These are phyloP conservation scores for Tarenaya hassleriana DNA, from an alignment of 345 rosid genomes.

Conservation along the genomic window DNA sequence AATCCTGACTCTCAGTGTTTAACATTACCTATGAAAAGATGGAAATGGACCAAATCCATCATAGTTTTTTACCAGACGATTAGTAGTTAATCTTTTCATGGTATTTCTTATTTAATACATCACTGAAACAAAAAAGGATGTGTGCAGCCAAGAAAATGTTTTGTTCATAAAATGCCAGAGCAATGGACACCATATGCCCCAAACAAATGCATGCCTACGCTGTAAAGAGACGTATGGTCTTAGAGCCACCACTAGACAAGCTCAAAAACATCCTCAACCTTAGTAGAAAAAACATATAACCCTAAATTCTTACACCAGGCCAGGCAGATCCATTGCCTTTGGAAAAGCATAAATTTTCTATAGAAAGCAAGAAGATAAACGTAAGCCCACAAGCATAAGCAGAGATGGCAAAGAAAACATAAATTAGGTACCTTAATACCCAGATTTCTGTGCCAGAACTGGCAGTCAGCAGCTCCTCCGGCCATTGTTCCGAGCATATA, in stretches of 20 bases:
- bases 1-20: neutral
- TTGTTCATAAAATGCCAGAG: neutral
- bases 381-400: slow-evolving; percentile 5
- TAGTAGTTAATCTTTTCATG: neutral
- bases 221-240: neutral
- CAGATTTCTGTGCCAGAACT: slow-evolving; percentile 92
- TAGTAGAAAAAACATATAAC: slow-evolving; percentile 10
- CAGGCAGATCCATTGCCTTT: neutral
- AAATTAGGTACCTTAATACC: slow-evolving; percentile 64
- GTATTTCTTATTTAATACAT: neutral
- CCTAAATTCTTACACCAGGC: neutral
- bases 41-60: too few species aligned
- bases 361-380: neutral
- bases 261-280: neutral
- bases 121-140: neutral
- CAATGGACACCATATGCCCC: slow-evolving; percentile 9
- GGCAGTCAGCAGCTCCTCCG: slow-evolving; percentile 98
- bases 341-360: slow-evolving; percentile 5
- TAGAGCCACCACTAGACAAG: neutral
- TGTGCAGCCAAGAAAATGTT: neutral
- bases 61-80: neutral
- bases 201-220: slow-evolving; percentile 1
- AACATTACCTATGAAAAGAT: neutral
- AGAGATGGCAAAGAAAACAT: neutral
- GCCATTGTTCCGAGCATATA: slow-evolving; percentile 97